Evolutionary conservation across 78 protist species (phyloP).

Genomic region (Pelomyxa schiedti): DNA sequence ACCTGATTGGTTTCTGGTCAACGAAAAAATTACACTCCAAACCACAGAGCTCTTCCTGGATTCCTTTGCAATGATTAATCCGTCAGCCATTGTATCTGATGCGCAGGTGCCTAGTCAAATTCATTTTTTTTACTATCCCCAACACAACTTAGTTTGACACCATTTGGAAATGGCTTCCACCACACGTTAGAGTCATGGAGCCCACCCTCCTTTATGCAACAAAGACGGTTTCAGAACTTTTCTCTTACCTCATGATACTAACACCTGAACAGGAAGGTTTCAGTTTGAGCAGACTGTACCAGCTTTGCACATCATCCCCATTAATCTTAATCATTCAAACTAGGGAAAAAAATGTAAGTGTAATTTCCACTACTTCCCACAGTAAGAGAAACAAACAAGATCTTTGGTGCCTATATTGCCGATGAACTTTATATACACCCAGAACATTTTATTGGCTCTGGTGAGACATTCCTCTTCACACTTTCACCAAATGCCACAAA

Average conservation of each 20-base stretch:
- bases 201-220: background rate
- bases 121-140: background rate
- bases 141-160: background rate
- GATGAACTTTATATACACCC: background rate
- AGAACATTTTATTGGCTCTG: background rate
- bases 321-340: background rate
- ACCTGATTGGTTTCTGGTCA: background rate
- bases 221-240: too few species aligned
- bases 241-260: too few species aligned
- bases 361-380: too few species aligned
- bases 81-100: background rate
- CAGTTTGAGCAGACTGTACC: background rate
- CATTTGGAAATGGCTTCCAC: background rate
- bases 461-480: background rate
- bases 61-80: background rate
- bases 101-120: background rate
- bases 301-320: background rate
- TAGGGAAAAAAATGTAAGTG: too few species aligned
- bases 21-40: background rate
- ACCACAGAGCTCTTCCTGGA: background rate
- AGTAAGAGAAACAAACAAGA: too few species aligned
- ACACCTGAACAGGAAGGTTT: background rate
- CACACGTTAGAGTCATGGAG: background rate
- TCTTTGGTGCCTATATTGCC: background rate
- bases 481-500: background rate